Evolutionary conservation across 169 alveolate genomes (phyloP).

Genomic region (Hepatocystis sp.): DNA sequence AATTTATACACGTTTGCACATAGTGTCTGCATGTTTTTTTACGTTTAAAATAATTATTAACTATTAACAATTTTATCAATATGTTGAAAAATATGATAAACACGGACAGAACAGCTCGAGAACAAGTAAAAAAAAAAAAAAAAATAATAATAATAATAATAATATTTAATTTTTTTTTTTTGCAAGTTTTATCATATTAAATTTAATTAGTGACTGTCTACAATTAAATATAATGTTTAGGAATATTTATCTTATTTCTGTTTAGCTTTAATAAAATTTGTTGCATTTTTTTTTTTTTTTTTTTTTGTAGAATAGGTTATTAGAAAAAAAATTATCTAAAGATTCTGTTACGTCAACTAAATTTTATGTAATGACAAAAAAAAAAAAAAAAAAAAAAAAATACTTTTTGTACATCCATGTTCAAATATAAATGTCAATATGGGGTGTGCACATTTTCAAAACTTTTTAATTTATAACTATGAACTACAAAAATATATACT

Average conservation of each 20-base stretch:
- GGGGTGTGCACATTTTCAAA: too few species aligned
- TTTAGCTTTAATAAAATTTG: not conserved
- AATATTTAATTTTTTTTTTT: constrained; percentile 3
- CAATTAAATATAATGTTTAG: constrained; percentile 8
- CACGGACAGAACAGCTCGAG: constrained; percentile 67
- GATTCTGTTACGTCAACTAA: constrained; percentile 75
- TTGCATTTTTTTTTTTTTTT: constrained; percentile 8
- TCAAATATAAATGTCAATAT: not conserved
- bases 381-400: not conserved
- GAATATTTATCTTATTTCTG: not conserved
- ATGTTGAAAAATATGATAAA: constrained; percentile 71
- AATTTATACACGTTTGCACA: constrained; percentile 5
- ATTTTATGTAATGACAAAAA: constrained; percentile 52
- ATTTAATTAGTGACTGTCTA: constrained; percentile 3
- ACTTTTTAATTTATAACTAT: too few species aligned
- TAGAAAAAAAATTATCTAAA: constrained; percentile 69
- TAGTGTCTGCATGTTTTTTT: not conserved
- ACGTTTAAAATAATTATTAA: constrained; percentile 21
- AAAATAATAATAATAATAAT: too few species aligned
- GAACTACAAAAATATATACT: too few species aligned
- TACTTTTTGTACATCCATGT: not conserved
- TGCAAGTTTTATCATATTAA: constrained; percentile 2
- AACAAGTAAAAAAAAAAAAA: constrained; percentile 48
- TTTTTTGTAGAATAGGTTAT: constrained; percentile 61
- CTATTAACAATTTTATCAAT: constrained; percentile 56